A percentile compares a stretch with the other conserved stretches of the same genome.
Conservation (phyloP, 208 protist genomes). For the Trypanosoma cruzi region DNA sequence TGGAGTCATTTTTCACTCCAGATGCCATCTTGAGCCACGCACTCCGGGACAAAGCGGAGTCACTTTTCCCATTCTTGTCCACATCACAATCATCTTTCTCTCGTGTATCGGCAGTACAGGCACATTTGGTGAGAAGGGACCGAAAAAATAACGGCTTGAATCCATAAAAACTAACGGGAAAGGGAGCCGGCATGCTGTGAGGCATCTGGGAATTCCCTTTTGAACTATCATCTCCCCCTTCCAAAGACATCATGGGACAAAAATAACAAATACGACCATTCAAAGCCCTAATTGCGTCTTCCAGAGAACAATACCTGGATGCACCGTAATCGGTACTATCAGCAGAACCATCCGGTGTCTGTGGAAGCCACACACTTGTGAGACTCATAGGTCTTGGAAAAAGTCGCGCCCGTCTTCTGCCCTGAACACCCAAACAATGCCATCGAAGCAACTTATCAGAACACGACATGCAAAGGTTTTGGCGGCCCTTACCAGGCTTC, state of each 20-base stretch:
- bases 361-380: conserved; percentile 36
- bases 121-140: conserved; percentile 1
- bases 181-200: neutral
- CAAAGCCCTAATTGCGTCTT: conserved; percentile 1
- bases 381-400: conserved; percentile 50
- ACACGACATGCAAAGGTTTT: conserved; percentile 90
- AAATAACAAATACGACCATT: conserved; percentile 23
- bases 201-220: neutral
- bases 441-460: conserved; percentile 90
- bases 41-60: conserved; percentile 26
- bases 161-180: conserved; percentile 16
- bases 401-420: conserved; percentile 37
- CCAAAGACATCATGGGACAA: neutral
- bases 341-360: neutral
- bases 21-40: conserved; percentile 22
- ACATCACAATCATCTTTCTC: neutral
- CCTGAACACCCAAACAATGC: conserved; percentile 71
- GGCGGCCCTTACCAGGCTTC: conserved; percentile 83
- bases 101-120: neutral
- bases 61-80: neutral
- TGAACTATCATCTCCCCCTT: neutral
- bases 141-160: conserved; percentile 12
- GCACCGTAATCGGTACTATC: neutral
- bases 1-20: neutral
- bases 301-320: neutral